A percentile compares a stretch with the other conserved stretches of the same genome.
Evolutionary conservation across 192 early-diverging fungal genomes (phyloP).

Genomic region (Ramicandelaber brevisporus): DNA sequence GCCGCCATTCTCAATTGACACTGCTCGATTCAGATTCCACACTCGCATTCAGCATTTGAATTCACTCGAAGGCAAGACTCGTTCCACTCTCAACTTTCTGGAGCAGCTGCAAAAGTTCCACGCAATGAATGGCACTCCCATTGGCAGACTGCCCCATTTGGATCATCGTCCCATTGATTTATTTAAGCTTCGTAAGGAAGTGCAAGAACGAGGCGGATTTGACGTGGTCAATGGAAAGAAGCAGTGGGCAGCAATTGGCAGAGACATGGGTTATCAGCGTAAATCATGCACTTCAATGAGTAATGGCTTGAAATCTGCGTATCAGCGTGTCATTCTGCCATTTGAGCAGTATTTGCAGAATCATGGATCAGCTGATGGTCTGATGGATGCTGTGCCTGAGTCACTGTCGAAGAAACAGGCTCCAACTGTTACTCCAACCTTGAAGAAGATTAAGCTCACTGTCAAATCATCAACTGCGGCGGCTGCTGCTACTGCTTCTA

Average conservation of each 20-base stretch:
- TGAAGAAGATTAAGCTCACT: no score
- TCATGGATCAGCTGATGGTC: no score
- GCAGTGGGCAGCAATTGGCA: conserved; percentile 72
- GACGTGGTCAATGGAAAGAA: conserved; percentile 43
- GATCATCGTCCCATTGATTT: conserved; percentile 73
- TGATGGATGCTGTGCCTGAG: no score
- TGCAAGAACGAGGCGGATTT: conserved; percentile 45
- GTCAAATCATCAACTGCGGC: no score
- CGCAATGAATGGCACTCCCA: conserved; percentile 39
- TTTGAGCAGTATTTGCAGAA: conserved; percentile 39
- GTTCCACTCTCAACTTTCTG: conserved; percentile 67
- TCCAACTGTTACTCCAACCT: no score
- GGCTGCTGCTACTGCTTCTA: no score
- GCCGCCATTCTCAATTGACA: conserved; percentile 67
- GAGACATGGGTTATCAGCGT: conserved; percentile 36
- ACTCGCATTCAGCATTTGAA: conserved; percentile 80
- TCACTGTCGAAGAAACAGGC: no score
- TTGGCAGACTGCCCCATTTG: conserved; percentile 56
- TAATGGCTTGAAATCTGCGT: conserved; percentile 40
- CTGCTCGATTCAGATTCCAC: conserved; percentile 66
- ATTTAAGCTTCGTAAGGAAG: conserved; percentile 55
- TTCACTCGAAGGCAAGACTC: conserved; percentile 69
- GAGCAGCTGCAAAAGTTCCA: conserved; percentile 84
- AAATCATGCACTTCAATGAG: conserved; percentile 52
- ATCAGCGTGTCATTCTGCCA: conserved; percentile 33